Base-by-base conservation (phyloP, 1,284 basidiomycete genomes). In the Gomphus bonarii region DNA sequence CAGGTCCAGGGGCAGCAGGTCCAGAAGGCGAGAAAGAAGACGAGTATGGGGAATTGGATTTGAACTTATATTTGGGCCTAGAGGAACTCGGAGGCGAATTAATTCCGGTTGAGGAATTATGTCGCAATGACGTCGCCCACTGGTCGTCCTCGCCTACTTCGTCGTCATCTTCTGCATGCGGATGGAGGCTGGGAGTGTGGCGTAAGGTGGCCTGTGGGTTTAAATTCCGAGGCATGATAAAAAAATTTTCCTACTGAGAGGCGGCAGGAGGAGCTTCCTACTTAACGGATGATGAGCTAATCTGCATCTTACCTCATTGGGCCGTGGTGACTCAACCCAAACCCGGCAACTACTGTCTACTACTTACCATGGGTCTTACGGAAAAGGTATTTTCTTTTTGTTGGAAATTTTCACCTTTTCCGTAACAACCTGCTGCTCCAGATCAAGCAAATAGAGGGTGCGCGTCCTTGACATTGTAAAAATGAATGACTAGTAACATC, bases 361-460 rank as follows among this genome's bases (percentile, higher is more conserved):
- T 25, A 18, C 46, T n/a, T 48, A 78, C 61, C 62, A 95, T 94
- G 91, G 91, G 91, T 66, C 81, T 95, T 66, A 76, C 92, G 63
- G 91, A 95, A 74, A 95, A 95, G 81, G 89, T 84, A 48, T 20
- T 33, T 11, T n/a, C n/a, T n/a, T 16, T 18, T 58, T 18, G 10
- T 14, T 46, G 30, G 18, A 40, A 33, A 4, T 3, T 22, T 14
- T 33, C 3, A 1, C 20, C 16, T 31, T 6, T 11, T 38, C 18
- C 20, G 35, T 5, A 58, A n/a, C 12, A 58, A 28, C 31, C 28
- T 36, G 16, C 9, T 36, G 30, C 44, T 54, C 2, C 60, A 92
- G 90, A 94, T 95, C 63, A 93, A 93, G 70, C 91, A 91, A 68
- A 94, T 95, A 62, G 90, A 95, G 79, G 89, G 90, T 91, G 67